phyloP scores from a whole-genome alignment of 2,329 filamentous ascomycete genomes.

The Chrysoporthe deuterocubensis region DNA sequence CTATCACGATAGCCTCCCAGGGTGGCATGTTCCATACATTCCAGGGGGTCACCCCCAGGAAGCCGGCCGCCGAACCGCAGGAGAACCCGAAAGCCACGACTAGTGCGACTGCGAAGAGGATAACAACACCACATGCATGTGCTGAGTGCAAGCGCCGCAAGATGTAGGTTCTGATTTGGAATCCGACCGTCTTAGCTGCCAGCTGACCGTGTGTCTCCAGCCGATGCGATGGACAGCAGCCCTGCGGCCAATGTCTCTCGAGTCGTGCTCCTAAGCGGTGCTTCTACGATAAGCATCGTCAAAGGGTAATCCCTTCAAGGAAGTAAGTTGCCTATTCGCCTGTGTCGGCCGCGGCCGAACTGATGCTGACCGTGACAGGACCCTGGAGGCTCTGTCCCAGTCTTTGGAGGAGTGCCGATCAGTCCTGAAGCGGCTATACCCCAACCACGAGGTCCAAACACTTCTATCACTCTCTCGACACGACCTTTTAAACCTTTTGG shows the following conservation, averaged over 20 bases:
- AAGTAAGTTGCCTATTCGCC: constrained; percentile 58
- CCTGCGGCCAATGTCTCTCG: constrained; percentile 81
- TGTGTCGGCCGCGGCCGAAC: constrained; percentile 29
- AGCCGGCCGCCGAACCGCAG: constrained; percentile 49
- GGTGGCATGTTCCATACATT: constrained; percentile 59
- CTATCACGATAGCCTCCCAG: constrained; percentile 51
- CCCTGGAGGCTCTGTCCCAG: constrained; percentile 66
- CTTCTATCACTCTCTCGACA: constrained; percentile 60
- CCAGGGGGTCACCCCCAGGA: constrained; percentile 57
- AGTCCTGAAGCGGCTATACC: constrained; percentile 66
- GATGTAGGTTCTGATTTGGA: constrained; percentile 52
- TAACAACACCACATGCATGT: constrained; percentile 67
- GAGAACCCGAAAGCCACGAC: constrained; percentile 46
- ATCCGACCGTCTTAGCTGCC: neutral
- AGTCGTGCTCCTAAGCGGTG: constrained; percentile 80
- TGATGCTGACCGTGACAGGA: constrained; percentile 41
- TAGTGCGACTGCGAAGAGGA: constrained; percentile 49
- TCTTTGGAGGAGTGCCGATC: constrained; percentile 68
- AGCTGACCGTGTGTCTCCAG: constrained; percentile 39
- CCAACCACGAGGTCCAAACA: constrained; percentile 56
- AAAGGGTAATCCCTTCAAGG: constrained; percentile 75
- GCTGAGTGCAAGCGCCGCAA: constrained; percentile 80
- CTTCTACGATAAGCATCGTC: constrained; percentile 80
- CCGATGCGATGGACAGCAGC: constrained; percentile 79
- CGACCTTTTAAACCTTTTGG: constrained; percentile 62